Evolutionary conservation across 352 stramenopile species (phyloP), one percentile per base, ranked within the genome.

Genomic region (Pythium inflatum): DNA sequence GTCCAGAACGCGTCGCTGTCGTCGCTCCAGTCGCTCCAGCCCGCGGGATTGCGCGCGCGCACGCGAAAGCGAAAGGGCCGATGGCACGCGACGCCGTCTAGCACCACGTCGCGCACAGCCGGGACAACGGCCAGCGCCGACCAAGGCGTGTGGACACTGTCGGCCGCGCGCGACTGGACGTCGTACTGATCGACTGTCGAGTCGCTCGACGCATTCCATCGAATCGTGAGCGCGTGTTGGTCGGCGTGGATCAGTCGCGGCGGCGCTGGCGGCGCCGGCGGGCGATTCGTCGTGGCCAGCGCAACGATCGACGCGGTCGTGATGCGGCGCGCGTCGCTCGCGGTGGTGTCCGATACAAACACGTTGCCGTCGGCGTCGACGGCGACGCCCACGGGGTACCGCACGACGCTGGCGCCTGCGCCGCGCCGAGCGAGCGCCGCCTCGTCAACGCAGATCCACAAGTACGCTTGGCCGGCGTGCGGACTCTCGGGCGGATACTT

Each of bases 361-460:
- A 92, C 85, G 27, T 91, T 92, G 6, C 87, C 87, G 14, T 91
- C 74, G 12, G 36, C 68, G 38, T 94, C 87, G 7, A 94, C 77
- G 2, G 87, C 87, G 2, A 85, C 87, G 11, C 82, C 87, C 12
- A 92, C 71, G 5, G 87, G 87, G 54, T 94, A 94, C 28, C 82
- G 78, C 0, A 91, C 55, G 2, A 81, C 72, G 30, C 82, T 87
- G 24, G 55, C 67, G 0, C 74, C 70, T 0, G 66, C 74, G 31
- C 80, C 80, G 20, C 76, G 75, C 25, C 79, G 71, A 65, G 88
- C 89, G 66, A 92, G 87, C 46, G 79, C 79, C 18, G 74, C 71
- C 45, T 94, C 84, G 66, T 94, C 84, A 3, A 92, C 74, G 38
- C 75, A 82, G 66, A 94, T 89, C 87, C 87, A 94, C 14, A 94